Conservation (phyloP, 257 asterid species). For the Solanum bulbocastanum region DNA sequence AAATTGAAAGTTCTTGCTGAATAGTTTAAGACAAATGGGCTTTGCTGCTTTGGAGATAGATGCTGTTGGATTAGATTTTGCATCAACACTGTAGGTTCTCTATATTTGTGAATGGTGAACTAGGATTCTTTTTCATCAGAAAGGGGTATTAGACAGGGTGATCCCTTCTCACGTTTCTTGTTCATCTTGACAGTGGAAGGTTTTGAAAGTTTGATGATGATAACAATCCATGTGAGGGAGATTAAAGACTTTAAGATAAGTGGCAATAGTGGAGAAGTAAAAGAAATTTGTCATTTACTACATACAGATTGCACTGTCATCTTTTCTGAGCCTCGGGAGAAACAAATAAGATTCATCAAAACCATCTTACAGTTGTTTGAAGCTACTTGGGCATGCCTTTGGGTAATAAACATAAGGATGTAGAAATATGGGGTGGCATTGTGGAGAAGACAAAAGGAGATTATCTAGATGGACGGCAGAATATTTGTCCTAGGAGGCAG, state of each 20-base stretch:
- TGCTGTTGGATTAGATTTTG: not conserved
- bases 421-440: not conserved
- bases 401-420: not conserved
- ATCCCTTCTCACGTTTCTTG: too few species aligned
- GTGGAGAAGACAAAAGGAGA: not conserved
- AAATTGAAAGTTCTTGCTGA: not conserved
- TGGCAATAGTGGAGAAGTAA: not conserved
- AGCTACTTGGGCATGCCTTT: not conserved
- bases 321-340: not conserved
- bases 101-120: too few species aligned
- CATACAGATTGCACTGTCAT: not conserved
- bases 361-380: not conserved
- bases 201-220: too few species aligned
- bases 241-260: too few species aligned
- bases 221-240: too few species aligned
- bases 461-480: not conserved
- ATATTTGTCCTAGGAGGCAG: not conserved
- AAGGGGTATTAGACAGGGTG: too few species aligned
- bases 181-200: too few species aligned
- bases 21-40: not conserved
- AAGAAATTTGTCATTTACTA: not conserved
- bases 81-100: not conserved
- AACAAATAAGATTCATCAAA: not conserved
- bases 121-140: too few species aligned
- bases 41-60: too few species aligned